Base-by-base conservation (phyloP, 2,329 filamentous ascomycete genomes). In the Ustilaginoidea virens region DNA sequence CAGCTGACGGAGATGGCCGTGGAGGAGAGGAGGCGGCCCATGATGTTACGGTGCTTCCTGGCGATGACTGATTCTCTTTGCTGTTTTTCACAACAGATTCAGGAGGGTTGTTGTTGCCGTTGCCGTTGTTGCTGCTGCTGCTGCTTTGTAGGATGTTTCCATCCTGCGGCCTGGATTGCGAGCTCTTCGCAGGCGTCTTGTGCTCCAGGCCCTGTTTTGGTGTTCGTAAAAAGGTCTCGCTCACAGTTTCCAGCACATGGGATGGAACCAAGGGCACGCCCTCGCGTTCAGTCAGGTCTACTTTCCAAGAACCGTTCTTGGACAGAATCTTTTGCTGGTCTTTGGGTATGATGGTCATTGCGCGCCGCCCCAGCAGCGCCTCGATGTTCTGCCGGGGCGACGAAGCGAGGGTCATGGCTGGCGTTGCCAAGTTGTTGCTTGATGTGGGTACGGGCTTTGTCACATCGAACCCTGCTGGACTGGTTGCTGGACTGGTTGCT, bases 301-400 rank as follows among this genome's bases (percentile, higher is more conserved):
- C 36, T 4, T 45, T 46, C 59, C 59, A 63, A 2, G 58, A 47
- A 29, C 49, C 43, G 4, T 43, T 28, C 1, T 38, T 32, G 2
- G 52, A 46, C 1, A 63, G 41, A 2, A 63, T 39, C 4, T 30
- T 29, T 16, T 44, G 44, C 36, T 65, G 61, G 23, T 58, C 49
- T 11, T 42, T 46, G 1, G 57, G 53, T 5, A 63, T 46, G 15
- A 31, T 46, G 12, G 47, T 33, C 13, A 49, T 35, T 9, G 35
- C 46, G 5, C 43, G 45, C 8, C 42, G 46, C 25, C 38, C 25
- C 23, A 53, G 35, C 20, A 47, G 34, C 19, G 40, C 36, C 20
- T 31, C 21, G 16, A 49, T 22, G 25, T 40, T 39, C 29, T 39
- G 40, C 21, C 27, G 25, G 28, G 45, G 37, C 28, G 41, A 39